Evolutionary conservation across 179 eudicot genomes (phyloP), one percentile per base, ranked within the genome.

Genomic region (Patellifolia procumbens): DNA sequence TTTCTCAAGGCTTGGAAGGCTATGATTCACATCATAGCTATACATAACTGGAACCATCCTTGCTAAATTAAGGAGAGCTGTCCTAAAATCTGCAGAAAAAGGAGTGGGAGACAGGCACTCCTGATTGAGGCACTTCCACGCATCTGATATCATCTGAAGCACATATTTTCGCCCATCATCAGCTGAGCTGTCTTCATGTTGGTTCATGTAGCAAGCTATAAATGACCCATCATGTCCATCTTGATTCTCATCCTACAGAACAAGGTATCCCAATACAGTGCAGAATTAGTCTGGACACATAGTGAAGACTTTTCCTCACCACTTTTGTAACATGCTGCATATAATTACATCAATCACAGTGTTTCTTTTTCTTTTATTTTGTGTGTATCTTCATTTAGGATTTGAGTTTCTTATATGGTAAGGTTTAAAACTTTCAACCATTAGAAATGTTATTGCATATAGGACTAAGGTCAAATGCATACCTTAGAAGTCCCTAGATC

Each of bases 181-280:
- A 43, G 42, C 51, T 3, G 85, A 80, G 32, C 77, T 79, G 4
- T 84, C 88, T 52, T 60, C 19, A 4, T 85, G 68, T 31, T 87
- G 89, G 2, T 84, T 76, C 84, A 85, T 84, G 83, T 83, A 81
- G 73, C 89, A 88, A 35, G 80, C 84, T 12, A 88, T 63, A 28
- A 76, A 78, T 22, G 87, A 84, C 11, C 83, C 82, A 10, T 82
- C 86, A 16, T 85, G 82, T 1, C 91, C 91, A 7, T 77, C 37
- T 65, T 70, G 75, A 20, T 61, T 51, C 70, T 77, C 69, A 35
- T 77, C 80, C 75, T 77, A 68, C 58, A 49, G 13, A 52, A 52
- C 58, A 17, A 52, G 24, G 42, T 37, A 37, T 37, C 42, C 5
- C 42, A 8, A 37, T 4, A 37, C 7, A 37, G 7, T 4, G 42